Evolutionary conservation across 129 eudicot species (phyloP).

Genomic region (Flaveria bidentis): DNA sequence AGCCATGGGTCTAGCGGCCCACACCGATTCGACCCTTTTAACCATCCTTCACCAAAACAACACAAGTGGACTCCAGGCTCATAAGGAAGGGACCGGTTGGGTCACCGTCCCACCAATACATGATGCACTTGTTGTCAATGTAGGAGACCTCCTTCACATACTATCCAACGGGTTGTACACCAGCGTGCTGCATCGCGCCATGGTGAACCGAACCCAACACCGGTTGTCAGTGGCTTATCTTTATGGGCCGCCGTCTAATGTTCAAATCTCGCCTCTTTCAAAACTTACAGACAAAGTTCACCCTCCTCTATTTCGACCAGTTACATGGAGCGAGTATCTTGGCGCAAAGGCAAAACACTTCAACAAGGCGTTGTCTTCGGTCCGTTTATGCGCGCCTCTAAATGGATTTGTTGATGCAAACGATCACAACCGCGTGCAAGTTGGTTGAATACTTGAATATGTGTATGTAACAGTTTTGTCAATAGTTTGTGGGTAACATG

Average conservation of each 20-base stretch:
- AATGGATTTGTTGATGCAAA: slow-evolving; percentile 49
- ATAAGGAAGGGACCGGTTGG: slow-evolving; percentile 62
- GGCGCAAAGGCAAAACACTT: slow-evolving; percentile 76
- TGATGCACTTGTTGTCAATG: slow-evolving; percentile 67
- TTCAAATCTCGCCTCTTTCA: slow-evolving; percentile 58
- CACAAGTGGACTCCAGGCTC: slow-evolving; percentile 74
- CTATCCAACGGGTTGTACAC: slow-evolving; percentile 78
- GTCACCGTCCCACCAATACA: slow-evolving; percentile 61
- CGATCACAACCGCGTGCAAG: slow-evolving; percentile 49
- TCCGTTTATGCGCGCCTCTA: slow-evolving; percentile 48
- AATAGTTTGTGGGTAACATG: slow-evolving; percentile 21
- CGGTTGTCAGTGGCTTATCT: slow-evolving; percentile 70
- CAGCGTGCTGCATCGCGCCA: slow-evolving; percentile 77
- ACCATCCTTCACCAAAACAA: slow-evolving; percentile 81
- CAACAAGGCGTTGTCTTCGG: slow-evolving; percentile 66
- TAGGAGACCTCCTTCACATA: slow-evolving; percentile 81
- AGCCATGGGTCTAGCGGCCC: slow-evolving; percentile 88
- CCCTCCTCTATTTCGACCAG: slow-evolving; percentile 68
- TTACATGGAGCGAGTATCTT: slow-evolving; percentile 83
- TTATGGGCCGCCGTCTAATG: slow-evolving; percentile 64
- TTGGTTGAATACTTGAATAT: slow-evolving; percentile 30
- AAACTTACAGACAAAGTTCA: slow-evolving; percentile 53
- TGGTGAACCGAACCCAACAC: slow-evolving; percentile 70
- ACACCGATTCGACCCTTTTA: slow-evolving; percentile 66
- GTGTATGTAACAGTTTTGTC: slow-evolving; percentile 1